phyloP scores from a whole-genome alignment of 139 green algal genomes.

The Auxenochlorella pyrenoidosa region DNA sequence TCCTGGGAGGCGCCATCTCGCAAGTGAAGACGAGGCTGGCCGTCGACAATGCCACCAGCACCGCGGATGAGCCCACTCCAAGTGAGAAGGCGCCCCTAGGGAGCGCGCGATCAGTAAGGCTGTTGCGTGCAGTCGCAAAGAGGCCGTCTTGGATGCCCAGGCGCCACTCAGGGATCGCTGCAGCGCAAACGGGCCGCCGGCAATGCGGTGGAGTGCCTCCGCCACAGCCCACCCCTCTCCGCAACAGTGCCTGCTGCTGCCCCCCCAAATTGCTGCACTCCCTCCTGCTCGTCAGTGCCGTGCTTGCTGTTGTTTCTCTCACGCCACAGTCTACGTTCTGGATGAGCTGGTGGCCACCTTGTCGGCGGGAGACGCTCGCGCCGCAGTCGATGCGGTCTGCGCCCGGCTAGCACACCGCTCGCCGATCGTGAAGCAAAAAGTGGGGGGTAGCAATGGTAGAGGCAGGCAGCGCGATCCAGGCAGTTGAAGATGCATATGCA shows the following conservation, averaged over 20 bases:
- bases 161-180: no score
- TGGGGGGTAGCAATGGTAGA: constrained; percentile 10
- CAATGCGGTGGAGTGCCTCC: no score
- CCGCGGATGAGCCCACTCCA: constrained; percentile 66
- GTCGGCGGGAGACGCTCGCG: constrained; percentile 48
- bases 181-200: no score
- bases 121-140: no score
- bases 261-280: no score
- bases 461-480: neutral
- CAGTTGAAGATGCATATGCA: no score
- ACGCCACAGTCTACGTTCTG: constrained; percentile 79
- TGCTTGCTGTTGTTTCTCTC: neutral
- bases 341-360: constrained; percentile 72
- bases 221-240: no score
- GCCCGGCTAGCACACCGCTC: constrained; percentile 64
- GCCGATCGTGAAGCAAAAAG: constrained; percentile 83
- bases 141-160: no score
- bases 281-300: neutral
- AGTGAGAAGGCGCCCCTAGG: constrained; percentile 33
- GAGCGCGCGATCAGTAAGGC: no score
- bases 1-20: neutral
- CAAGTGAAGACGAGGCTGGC: constrained; percentile 30
- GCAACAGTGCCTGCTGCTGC: no score
- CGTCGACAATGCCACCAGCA: constrained; percentile 63
- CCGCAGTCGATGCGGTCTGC: constrained; percentile 62